Evolutionary conservation across 225 moss, liverwort and hornwort genomes (phyloP).

Genomic region (Pseudoscleropodium purum): DNA sequence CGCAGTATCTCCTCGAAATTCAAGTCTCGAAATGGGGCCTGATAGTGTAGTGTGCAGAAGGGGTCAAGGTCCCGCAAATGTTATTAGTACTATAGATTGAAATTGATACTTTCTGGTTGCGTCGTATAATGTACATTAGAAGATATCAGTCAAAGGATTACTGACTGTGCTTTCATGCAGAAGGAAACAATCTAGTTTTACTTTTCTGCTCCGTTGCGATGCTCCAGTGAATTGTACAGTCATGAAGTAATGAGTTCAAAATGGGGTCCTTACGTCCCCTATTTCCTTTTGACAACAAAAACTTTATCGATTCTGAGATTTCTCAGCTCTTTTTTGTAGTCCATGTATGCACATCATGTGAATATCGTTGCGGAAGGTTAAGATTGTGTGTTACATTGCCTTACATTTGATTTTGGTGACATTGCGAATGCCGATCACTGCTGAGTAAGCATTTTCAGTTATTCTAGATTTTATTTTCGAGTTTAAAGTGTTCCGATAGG

Average conservation of each 20-base stretch:
- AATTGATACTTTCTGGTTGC: background rate
- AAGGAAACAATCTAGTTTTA: background rate
- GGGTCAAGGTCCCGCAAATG: background rate
- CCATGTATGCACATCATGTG: background rate
- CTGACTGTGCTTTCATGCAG: background rate
- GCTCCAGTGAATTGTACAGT: conserved; percentile 3
- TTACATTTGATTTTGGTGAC: background rate
- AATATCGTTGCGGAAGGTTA: background rate
- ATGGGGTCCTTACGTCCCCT: background rate
- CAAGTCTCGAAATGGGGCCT: background rate
- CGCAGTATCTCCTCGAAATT: background rate
- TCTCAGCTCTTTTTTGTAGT: background rate
- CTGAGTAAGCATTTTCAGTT: background rate
- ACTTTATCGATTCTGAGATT: background rate
- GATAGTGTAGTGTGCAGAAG: background rate
- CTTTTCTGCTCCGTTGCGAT: background rate
- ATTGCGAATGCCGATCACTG: background rate
- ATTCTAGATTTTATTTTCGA: background rate
- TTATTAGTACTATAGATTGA: background rate
- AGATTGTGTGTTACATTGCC: background rate
- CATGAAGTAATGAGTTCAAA: background rate
- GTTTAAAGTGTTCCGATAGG: background rate
- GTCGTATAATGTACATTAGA: background rate
- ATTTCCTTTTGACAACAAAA: background rate
- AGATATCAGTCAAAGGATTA: background rate